Conservation (phyloP, 345 rosid species). For the Noccaea bulbosa region DNA sequence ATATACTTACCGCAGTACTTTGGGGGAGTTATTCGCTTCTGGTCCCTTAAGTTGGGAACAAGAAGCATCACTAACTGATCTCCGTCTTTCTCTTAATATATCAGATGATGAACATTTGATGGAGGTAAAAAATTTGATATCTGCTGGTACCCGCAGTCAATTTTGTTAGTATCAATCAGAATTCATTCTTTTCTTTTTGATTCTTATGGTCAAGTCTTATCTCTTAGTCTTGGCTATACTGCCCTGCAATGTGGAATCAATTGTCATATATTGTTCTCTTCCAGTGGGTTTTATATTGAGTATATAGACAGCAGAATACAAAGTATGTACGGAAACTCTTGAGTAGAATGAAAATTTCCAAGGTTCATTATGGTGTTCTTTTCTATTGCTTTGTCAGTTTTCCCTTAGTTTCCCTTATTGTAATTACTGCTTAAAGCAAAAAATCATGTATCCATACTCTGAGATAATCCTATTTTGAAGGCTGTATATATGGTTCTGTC, state of each 20-base stretch:
- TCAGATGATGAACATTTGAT: constrained; percentile 84
- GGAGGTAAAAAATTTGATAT: constrained; percentile 76
- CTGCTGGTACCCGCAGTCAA: constrained; percentile 54
- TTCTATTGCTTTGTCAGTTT: constrained; percentile 14
- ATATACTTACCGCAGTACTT: constrained; percentile 63
- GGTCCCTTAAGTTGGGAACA: constrained; percentile 91
- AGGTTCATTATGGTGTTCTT: constrained; percentile 33
- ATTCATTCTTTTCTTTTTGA: constrained; percentile 33
- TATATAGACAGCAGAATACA: constrained; percentile 43
- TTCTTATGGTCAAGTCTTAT: constrained; percentile 32
- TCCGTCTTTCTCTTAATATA: constrained; percentile 75
- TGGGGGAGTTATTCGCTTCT: constrained; percentile 70
- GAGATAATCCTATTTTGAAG: constrained; percentile 22
- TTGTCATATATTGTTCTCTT: constrained; percentile 44
- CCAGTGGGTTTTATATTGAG: constrained; percentile 36
- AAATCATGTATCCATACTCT: constrained; percentile 29
- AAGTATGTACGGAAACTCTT: constrained; percentile 42
- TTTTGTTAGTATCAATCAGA: constrained; percentile 47
- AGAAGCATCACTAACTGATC: constrained; percentile 79
- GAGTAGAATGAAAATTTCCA: constrained; percentile 36
- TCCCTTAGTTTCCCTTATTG: constrained; percentile 23
- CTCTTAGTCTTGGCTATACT: constrained; percentile 40
- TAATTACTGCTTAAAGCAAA: constrained; percentile 35
- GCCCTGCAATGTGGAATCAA: constrained; percentile 41
- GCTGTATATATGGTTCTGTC: constrained; percentile 3